Base-by-base conservation (phyloP, 768 basidiomycete genomes). In the Leucocoprinus sp. region DNA sequence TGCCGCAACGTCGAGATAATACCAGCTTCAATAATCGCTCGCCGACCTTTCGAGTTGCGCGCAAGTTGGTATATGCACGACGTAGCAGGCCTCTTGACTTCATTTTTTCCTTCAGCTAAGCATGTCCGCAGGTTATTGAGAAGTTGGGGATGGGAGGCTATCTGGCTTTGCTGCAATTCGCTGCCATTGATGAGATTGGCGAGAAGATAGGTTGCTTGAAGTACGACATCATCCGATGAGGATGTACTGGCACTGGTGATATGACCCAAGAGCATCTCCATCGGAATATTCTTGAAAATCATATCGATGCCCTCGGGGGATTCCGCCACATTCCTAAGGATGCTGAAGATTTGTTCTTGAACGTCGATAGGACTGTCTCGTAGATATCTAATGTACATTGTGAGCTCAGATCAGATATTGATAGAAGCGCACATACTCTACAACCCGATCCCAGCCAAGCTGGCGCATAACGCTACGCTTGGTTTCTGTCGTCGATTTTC, bases 281-380 rank as follows among this genome's bases (percentile, higher is more conserved):
- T 58, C 11, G 43, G 15, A 18, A 52, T 42, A 21, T 75, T 75
- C 12, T 62, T 56, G 49, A 82, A 77, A 14, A 86, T 62, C 50
- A 84, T 64, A 14, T 72, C 68, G 11, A 84, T 71, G n/a, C 83
- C 81, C 4, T 74, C 69, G 48, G 80, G 76, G 49, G 76, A 67
- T 45, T 82, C 79, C 0, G 82, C 74, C 2, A 89, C 59, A 56
- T 91, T 87, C 5, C 78, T 71, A 9, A 84, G 52, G 19, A 87
- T 69, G 47, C 74, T 75, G 52, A 83, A 70, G 0, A 78, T 81
- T 56, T 91, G 88, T 54, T 90, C 88, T 54, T 79, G 78, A 2
- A 86, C 62, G 5, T 67, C 71, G 1, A 60, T 53, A 43, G 82
- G 75, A 0, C 70, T 41, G 48, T 86, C 77, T 4, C 66, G 57